A percentile compares a stretch with the other conserved stretches of the same genome.
phyloP scores from a whole-genome alignment of 306 rosid species.

The Potentilla sterilis region DNA sequence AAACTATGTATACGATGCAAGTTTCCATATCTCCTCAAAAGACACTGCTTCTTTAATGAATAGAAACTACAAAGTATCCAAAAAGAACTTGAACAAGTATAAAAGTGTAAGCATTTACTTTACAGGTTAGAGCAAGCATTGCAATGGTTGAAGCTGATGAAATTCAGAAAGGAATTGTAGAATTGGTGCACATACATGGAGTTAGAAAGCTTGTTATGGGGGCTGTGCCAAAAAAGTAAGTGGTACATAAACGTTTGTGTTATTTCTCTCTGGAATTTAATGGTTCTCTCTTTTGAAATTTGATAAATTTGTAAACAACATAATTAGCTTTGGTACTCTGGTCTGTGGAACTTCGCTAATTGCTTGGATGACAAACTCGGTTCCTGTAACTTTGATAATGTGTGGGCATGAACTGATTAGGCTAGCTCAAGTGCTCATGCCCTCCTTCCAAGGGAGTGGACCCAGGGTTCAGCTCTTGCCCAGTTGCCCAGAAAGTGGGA shows the following conservation, averaged over 20 bases:
- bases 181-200: constrained; percentile 45
- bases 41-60: not conserved
- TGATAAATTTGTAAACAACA: not conserved
- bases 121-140: constrained; percentile 61
- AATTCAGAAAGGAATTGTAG: constrained; percentile 75
- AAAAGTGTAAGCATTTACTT: constrained; percentile 12
- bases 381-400: not conserved
- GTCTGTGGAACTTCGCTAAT: not conserved
- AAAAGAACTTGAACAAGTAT: not conserved
- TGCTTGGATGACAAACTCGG: not conserved
- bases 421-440: not conserved
- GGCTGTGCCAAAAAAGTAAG: constrained; percentile 64
- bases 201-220: constrained; percentile 85
- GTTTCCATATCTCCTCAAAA: not conserved
- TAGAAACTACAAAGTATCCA: not conserved
- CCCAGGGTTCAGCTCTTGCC: not conserved
- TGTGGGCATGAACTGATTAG: not conserved
- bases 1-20: not conserved
- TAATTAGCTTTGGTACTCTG: no score
- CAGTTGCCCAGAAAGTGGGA: no score
- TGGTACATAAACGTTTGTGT: constrained; percentile 18
- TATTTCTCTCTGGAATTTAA: constrained; percentile 14
- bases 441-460: not conserved
- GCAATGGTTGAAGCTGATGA: constrained; percentile 53
- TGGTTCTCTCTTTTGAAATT: not conserved